Evolutionary conservation across 306 rosid species (phyloP).

Genomic region (Lithocarpus polystachyus): DNA sequence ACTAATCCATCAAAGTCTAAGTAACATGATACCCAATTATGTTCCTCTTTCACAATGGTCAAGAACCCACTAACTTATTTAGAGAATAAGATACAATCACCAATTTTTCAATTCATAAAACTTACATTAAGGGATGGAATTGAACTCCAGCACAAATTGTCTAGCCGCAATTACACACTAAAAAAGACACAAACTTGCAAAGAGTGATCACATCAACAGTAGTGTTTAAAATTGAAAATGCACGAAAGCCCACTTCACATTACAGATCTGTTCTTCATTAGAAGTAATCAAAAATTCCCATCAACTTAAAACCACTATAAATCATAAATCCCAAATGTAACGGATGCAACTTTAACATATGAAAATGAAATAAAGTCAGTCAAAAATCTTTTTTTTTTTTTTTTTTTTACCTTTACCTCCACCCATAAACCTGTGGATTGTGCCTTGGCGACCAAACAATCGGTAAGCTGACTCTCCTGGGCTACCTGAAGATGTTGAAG

Average conservation of each 20-base stretch:
- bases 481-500: slow-evolving; percentile 17
- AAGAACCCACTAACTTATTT: neutral
- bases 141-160: neutral
- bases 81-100: too few relatives aligned
- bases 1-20: neutral
- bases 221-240: too few relatives aligned
- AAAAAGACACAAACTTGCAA: neutral
- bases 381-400: neutral
- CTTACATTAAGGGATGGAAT: neutral
- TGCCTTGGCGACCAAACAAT: slow-evolving; percentile 28
- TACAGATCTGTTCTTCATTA: neutral
- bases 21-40: neutral
- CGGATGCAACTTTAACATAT: neutral
- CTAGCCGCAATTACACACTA: neutral
- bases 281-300: neutral
- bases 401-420: slow-evolving; percentile 28
- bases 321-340: slow-evolving; percentile 3
- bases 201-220: neutral
- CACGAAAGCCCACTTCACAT: neutral
- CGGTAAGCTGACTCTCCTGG: slow-evolving; percentile 19
- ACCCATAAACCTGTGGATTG: slow-evolving; percentile 28
- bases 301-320: neutral
- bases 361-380: neutral
- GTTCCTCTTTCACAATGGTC: neutral
- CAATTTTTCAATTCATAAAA: neutral